Evolutionary conservation across 805 yeast genomes (phyloP), one percentile per base, ranked within the genome.

Genomic region (Candida fluviatilis): DNA sequence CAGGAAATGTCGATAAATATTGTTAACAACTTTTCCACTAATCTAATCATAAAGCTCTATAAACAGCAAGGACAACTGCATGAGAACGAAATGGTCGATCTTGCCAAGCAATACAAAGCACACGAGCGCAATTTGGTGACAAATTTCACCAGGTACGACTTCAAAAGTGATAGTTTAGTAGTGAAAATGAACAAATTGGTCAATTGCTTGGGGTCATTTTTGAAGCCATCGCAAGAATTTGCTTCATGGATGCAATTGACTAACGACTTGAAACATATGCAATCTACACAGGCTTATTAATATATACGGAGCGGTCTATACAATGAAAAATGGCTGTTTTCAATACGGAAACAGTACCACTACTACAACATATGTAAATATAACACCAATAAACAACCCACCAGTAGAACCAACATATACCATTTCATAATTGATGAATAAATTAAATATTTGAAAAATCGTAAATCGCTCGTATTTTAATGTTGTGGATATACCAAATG

Each of bases 11-110:
- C 40, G 8, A 43, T 65, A 7, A 50, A 47, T 15, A 43, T 65
- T 3, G 58, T 64, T 7, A 48, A 54, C 28, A 62, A 54, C 45
- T 62, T 56, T 54, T 59, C 58, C 37, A 52, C 54, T 34, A 57
- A 57, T 41, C 48, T 59, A 17, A 46, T 61, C 29, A 43, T 58
- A 10, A 59, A 60, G 27, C 47, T 52, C 38, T 47, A 34, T 8
- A 17, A 35, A 29, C 35, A 52, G 44, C 34, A 39, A 23, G 23
- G 23, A 15, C 29, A 50, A 34, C 32, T 45, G 39, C 40, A 46
- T 36, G 29, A 26, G 29, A 26, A 26, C n/a, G 46, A 41, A 27
- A 37, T 60, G 25, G 50, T 52, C 14, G 49, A 45, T 18, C 31
- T 39, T 19, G 42, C 49, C 3, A 42, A 31, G 18, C 57, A 57